phyloP scores from a whole-genome alignment of 176 grass and related monocot genomes.

The Miscanthus lutarioriparius region DNA sequence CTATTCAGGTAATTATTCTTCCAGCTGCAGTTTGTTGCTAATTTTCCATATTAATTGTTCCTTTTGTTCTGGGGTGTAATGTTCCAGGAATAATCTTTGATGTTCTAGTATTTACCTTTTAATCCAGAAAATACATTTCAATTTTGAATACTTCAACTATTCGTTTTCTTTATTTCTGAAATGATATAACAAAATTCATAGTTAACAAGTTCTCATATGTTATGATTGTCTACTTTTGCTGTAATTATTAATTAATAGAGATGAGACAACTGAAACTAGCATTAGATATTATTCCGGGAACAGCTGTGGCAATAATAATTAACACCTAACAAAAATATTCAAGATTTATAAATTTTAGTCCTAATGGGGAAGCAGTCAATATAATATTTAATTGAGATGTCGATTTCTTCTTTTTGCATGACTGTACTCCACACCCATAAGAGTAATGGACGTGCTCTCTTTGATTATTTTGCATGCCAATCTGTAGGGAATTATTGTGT shows the following conservation, averaged over 20 bases:
- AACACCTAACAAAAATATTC: not conserved
- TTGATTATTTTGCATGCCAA: not conserved
- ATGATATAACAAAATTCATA: not conserved
- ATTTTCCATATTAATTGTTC: not conserved
- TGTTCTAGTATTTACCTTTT: not conserved
- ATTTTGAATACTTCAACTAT: not conserved
- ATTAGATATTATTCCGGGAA: not conserved
- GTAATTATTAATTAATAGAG: slow-evolving; percentile 2
- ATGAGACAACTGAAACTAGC: not conserved
- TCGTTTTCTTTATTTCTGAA: slow-evolving; percentile 9
- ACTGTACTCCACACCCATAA: not conserved
- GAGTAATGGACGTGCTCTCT: not conserved
- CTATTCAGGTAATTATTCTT: slow-evolving; percentile 66
- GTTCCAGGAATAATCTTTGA: not conserved
- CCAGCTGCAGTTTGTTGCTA: slow-evolving; percentile 10
- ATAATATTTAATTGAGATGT: not conserved
- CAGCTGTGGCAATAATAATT: not conserved
- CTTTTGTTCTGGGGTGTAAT: not conserved
- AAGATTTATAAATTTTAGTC: not conserved
- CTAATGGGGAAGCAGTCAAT: not conserved
- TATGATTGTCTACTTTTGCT: not conserved
- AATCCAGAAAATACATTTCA: not conserved
- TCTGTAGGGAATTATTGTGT: not conserved
- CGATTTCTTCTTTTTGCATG: not conserved
- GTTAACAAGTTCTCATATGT: not conserved